A percentile compares a stretch with the other conserved stretches of the same genome.
Evolutionary conservation across 2,329 filamentous ascomycete genomes (phyloP).

Genomic region (Penicillium sp.): DNA sequence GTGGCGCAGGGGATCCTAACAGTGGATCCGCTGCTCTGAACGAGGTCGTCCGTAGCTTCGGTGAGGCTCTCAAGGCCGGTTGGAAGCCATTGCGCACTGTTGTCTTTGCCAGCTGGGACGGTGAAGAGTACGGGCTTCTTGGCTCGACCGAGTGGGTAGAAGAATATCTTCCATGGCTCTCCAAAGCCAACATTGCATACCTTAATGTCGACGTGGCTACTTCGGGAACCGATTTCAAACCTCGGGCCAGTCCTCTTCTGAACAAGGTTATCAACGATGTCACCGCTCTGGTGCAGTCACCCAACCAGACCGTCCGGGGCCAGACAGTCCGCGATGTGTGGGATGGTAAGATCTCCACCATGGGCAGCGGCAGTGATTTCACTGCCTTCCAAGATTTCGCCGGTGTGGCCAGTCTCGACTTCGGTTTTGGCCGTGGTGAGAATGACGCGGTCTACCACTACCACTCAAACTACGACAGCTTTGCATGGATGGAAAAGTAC

Average conservation of each 20-base stretch:
- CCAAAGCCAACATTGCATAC: constrained; percentile 65
- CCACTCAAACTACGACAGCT: constrained; percentile 75
- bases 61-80: constrained; percentile 59
- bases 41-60: constrained; percentile 68
- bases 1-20: constrained; percentile 76
- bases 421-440: constrained; percentile 46
- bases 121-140: constrained; percentile 75
- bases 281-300: constrained; percentile 54
- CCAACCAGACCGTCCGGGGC: constrained; percentile 63
- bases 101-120: constrained; percentile 79
- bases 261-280: constrained; percentile 63
- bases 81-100: constrained; percentile 85
- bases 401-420: constrained; percentile 57
- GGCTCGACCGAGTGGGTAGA: constrained; percentile 92
- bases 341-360: constrained; percentile 53
- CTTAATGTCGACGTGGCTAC: constrained; percentile 75
- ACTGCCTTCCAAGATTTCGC: constrained; percentile 67
- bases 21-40: constrained; percentile 71
- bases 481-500: constrained; percentile 71
- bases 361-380: constrained; percentile 66
- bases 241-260: constrained; percentile 64
- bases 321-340: constrained; percentile 63
- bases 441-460: constrained; percentile 59
- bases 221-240: constrained; percentile 54
- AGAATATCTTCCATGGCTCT: constrained; percentile 75